Base-by-base conservation (phyloP, 306 rosid species). In the Phaseolus lunatus region DNA sequence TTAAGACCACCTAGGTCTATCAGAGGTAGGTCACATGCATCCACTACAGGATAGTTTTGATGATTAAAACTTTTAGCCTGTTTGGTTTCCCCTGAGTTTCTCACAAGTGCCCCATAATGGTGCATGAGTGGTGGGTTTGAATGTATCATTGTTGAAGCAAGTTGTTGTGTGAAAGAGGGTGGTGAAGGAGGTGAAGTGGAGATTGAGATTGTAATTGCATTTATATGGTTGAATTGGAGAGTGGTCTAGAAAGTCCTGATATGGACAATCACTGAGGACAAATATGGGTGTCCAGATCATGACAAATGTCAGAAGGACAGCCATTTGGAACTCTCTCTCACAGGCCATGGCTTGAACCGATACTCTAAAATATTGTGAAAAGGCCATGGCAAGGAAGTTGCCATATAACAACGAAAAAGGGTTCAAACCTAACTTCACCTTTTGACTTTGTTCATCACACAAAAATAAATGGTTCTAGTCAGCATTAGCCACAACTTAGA, bases 41-140 rank as follows among this genome's bases (percentile, higher is more conserved):
- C 85, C 83, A 85, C 83, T 56, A 62, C 65, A 35, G 56, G 71
- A 64, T 59, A 75, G 63, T 52, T 67, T 57, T 78, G 80, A 43
- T 43, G 77, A 41, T 41, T 54, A 27, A 47, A 56, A 35, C 43
- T 45, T 50, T 73, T 65, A 29, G 81, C 59, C 74, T 71, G 73
- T 59, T 58, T 80, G 31, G 53, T 41, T 71, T 61, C 72, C 26
- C 83, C 35, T 22, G 86, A 54, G 35, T 81, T 47, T 65, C 44
- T 75, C 75, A 87, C 31, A 77, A 90, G 96, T n/a, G 81, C 52
- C 63, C 70, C 83, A 76, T 87, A 93, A 67, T 82, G 87, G 58
- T 84, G 84, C 72, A 85, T 52, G 73, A 93, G 89, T 78, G 98
- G 98, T 74, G 98, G 97, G 52, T 72, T 86, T 73, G 92, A 87